Conservation (phyloP, 352 stramenopile species). For the Globisporangium ultimum region DNA sequence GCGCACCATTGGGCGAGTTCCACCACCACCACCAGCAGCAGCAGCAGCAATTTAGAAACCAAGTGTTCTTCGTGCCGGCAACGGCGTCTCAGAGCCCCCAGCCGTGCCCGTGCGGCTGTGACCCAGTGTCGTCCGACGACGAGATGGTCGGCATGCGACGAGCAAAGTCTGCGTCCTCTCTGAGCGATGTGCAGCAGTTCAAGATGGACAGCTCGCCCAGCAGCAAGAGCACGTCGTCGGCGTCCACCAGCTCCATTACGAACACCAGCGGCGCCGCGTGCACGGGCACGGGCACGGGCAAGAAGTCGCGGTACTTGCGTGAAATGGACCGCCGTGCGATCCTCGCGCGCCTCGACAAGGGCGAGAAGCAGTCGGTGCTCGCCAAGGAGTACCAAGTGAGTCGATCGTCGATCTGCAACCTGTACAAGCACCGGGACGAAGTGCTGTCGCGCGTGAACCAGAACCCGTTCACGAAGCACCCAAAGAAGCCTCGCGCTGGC, state of each 20-base stretch:
- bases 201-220: conserved; percentile 7
- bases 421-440: conserved; percentile 44
- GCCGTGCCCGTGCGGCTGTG: conserved; percentile 12
- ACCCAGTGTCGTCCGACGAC: conserved; percentile 10
- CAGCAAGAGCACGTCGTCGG: conserved; percentile 7
- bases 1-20: neutral
- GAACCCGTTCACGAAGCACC: conserved; percentile 45
- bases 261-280: no score
- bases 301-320: conserved; percentile 35
- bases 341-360: conserved; percentile 30
- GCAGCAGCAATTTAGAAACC: neutral
- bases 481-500: conserved; percentile 18
- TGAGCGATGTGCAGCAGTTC: neutral
- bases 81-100: neutral
- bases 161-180: neutral
- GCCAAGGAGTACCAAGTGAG: conserved; percentile 61
- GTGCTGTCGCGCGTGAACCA: conserved; percentile 36
- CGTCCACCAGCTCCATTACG: neutral
- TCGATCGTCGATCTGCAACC: conserved; percentile 53
- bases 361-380: conserved; percentile 44
- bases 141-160: conserved; percentile 1
- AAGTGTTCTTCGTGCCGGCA: neutral
- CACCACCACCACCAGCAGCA: neutral
- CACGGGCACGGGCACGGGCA: conserved; percentile 4
- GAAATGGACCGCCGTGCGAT: conserved; percentile 52